Evolutionary conservation across 345 rosid genomes (phyloP), one percentile per base, ranked within the genome.

Genomic region (Citropsis articulata): DNA sequence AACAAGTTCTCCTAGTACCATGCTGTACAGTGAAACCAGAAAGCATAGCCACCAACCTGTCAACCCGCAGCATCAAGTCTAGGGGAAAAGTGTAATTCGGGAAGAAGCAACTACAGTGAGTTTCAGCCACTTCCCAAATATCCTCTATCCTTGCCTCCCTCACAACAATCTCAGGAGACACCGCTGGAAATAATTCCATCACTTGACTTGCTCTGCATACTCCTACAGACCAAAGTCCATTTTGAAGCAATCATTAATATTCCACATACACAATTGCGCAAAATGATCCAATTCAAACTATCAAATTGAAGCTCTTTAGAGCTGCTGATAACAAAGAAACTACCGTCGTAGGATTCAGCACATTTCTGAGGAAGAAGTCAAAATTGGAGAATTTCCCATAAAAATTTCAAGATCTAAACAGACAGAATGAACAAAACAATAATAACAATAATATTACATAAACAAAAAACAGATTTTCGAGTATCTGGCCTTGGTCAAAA

Each of bases 91-190:
- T 87, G 75, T 90, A 94, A 24, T 84, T 88, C 0, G 99, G 99
- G 83, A 91, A 92, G 87, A 94, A 96, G 66, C 94, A 89, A 79
- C 94, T 90, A 85, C 98, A 94, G 75, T 94, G 97, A 80, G 97
- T 96, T 90, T 96, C 99, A 5, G 95, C 97, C 74, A 96, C 97
- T 86, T 96, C 97, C 97, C 99, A 96, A 53, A 94, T 90, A 79
- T 96, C 98, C 84, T 92, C 97, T 67, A 91, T 62, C 77, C 98
- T 88, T 28, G 98, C 99, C 88, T 96, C 99, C 77, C 99, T 86
- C 42, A 96, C 97, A 82, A 92, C 86, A 55, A 96, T 88, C 76
- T 91, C 92, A 6, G 95, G 97, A 75, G 97, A 89, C 77, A 92
- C 76, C 18, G 88, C 81, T 1, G 97, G 86, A 73, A 88, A 93